Percentiles rank a stretch among this genome's conserved stretches.
These are phyloP conservation scores for Galerina sulciceps DNA, from an alignment of 768 basidiomycete species.

Conservation along the genomic window DNA sequence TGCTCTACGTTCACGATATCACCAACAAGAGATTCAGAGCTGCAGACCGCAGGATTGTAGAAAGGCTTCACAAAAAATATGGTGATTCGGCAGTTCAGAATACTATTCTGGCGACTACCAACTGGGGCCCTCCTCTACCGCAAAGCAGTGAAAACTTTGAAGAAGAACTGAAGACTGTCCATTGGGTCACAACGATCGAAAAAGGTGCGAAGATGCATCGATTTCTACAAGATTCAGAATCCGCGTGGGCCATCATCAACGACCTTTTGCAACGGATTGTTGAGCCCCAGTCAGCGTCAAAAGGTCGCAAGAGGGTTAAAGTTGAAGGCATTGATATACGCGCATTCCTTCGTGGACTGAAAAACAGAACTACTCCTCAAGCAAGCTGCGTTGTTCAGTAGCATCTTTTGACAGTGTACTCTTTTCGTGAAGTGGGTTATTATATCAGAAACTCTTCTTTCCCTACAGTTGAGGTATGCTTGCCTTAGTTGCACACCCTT, in stretches of 20 bases:
- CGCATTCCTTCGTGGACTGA: no score
- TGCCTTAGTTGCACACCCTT: no score
- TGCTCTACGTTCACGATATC: neutral
- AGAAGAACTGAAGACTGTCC: neutral
- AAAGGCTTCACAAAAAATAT: neutral
- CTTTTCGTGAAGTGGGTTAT: no score
- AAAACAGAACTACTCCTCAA: no score
- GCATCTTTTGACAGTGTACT: no score
- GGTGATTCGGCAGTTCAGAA: neutral
- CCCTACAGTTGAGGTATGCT: no score
- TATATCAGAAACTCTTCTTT: no score
- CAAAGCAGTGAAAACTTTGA: neutral
- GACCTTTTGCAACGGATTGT: neutral
- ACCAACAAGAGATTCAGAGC: neutral
- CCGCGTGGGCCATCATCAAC: neutral
- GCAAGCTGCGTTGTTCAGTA: no score
- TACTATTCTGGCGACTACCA: neutral
- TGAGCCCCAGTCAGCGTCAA: no score
- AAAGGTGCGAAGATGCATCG: neutral
- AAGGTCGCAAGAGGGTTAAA: constrained; percentile 43
- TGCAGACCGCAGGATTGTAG: neutral
- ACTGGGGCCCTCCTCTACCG: neutral
- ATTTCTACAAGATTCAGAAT: neutral
- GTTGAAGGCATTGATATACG: constrained; percentile 32
- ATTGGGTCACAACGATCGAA: neutral